Conservation (phyloP, 257 asterid genomes). For the Gynochthodes officinalis region DNA sequence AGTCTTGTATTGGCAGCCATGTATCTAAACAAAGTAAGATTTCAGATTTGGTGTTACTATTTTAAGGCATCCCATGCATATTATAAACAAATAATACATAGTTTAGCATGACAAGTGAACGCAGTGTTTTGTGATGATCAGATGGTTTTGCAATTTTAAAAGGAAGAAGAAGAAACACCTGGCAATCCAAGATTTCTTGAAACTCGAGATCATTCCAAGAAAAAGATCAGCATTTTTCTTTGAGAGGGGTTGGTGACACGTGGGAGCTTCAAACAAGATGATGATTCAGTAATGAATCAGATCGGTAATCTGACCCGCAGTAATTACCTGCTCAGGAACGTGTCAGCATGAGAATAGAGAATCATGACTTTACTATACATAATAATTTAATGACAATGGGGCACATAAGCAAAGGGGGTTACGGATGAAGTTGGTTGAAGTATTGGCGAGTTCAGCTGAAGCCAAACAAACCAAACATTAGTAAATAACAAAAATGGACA, state of each 20-base stretch:
- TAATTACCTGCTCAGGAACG: neutral
- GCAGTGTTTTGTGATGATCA: constrained; percentile 5
- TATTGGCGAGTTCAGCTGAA: too few species aligned
- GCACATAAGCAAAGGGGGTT: too few species aligned
- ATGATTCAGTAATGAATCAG: constrained; percentile 3
- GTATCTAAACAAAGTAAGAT: neutral
- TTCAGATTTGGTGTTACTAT: too few species aligned
- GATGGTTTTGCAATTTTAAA: constrained; percentile 6
- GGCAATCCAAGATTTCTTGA: constrained; percentile 20
- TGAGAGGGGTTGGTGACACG: constrained; percentile 17
- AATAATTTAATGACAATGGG: too few species aligned
- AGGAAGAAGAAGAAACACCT: constrained; percentile 27
- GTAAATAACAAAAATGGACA: too few species aligned
- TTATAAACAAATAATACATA: constrained; percentile 7
- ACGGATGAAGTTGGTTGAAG: too few species aligned
- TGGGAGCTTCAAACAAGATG: constrained; percentile 10
- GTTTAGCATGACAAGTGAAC: neutral
- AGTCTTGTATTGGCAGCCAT: neutral
- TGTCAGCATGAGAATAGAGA: neutral
- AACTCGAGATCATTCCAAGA: constrained; percentile 37
- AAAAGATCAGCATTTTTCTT: constrained; percentile 1
- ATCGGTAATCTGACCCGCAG: neutral
- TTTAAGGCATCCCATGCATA: constrained; percentile 33
- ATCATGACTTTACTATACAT: too few species aligned
- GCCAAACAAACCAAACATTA: too few species aligned